Conservation (phyloP, 768 basidiomycete genomes). For the Trametes punicea region DNA sequence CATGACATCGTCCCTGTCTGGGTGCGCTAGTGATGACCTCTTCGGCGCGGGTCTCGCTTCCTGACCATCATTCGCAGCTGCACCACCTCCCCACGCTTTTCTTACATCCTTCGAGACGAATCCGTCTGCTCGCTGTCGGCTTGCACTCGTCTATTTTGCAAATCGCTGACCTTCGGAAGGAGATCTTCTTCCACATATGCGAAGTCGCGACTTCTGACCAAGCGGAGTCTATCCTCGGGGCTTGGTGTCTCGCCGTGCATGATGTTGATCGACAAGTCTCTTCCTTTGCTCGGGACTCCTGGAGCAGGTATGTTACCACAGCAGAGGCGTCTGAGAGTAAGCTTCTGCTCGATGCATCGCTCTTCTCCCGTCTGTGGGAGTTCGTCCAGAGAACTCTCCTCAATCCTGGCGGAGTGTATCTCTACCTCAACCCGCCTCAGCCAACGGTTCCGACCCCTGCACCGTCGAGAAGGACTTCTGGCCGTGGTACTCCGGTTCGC, state of each 20-base stretch:
- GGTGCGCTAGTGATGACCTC: conserved; percentile 50
- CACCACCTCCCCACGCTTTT: conserved; percentile 85
- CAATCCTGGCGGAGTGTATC: conserved; percentile 58
- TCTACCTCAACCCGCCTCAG: conserved; percentile 57
- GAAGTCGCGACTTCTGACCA: conserved; percentile 44
- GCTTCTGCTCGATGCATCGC: conserved; percentile 33
- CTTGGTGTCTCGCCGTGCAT: conserved; percentile 69
- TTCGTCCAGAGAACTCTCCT: conserved; percentile 57
- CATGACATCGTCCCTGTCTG: conserved; percentile 82
- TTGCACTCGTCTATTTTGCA: conserved; percentile 66
- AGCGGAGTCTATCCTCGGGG: conserved; percentile 57
- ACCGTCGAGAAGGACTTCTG: conserved; percentile 30
- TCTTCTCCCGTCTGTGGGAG: conserved; percentile 38
- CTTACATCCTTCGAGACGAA: conserved; percentile 74
- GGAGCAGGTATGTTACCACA: conserved; percentile 40
- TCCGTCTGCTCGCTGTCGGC: conserved; percentile 57
- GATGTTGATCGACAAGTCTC: conserved; percentile 70
- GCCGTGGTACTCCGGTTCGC: conserved; percentile 33
- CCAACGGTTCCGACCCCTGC: conserved; percentile 36
- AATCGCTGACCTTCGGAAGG: conserved; percentile 45
- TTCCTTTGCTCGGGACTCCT: conserved; percentile 46
- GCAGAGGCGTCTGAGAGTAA: conserved; percentile 9
- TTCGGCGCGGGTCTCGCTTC: background rate
- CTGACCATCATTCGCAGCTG: conserved; percentile 43
- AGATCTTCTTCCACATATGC: conserved; percentile 47